A percentile compares a stretch with the other conserved stretches of the same genome.
These are phyloP conservation scores for Mallotus nudiflorus DNA, from an alignment of 345 rosid genomes.

Conservation along the genomic window DNA sequence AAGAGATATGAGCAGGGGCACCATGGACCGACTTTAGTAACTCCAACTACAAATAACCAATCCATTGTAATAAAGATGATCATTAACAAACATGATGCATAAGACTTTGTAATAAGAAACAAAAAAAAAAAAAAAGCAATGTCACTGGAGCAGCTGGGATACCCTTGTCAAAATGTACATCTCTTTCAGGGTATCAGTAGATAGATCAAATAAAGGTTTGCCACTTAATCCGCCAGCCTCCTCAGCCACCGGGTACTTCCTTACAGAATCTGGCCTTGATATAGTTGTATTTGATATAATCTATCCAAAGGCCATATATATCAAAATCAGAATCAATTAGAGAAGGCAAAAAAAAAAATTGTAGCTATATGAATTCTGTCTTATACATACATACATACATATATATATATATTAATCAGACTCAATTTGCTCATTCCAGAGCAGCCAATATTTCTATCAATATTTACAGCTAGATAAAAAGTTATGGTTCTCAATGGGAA, in stretches of 20 bases:
- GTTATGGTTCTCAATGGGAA: conserved; percentile 8
- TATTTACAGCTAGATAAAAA: conserved; percentile 1
- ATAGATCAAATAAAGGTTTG: conserved; percentile 73
- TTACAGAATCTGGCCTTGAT: conserved; percentile 75
- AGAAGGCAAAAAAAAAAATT: background rate
- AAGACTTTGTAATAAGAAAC: background rate
- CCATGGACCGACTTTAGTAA: background rate
- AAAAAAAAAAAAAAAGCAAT: background rate
- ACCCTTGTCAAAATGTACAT: conserved; percentile 93
- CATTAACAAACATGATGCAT: background rate
- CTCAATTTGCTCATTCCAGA: background rate
- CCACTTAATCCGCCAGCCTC: conserved; percentile 96
- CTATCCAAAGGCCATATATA: conserved; percentile 34
- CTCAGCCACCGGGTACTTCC: conserved; percentile 50
- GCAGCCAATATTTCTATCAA: background rate
- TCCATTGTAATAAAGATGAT: background rate
- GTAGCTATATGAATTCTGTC: background rate
- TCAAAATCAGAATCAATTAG: background rate
- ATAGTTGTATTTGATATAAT: conserved; percentile 91
- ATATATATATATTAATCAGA: background rate
- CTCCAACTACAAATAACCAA: background rate
- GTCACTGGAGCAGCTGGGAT: conserved; percentile 33
- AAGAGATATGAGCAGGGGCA: background rate
- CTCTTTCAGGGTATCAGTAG: conserved; percentile 78
- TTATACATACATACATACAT: too few species aligned